Conservation (phyloP, 1,284 basidiomycete species). For the Tausonia pullulans region DNA sequence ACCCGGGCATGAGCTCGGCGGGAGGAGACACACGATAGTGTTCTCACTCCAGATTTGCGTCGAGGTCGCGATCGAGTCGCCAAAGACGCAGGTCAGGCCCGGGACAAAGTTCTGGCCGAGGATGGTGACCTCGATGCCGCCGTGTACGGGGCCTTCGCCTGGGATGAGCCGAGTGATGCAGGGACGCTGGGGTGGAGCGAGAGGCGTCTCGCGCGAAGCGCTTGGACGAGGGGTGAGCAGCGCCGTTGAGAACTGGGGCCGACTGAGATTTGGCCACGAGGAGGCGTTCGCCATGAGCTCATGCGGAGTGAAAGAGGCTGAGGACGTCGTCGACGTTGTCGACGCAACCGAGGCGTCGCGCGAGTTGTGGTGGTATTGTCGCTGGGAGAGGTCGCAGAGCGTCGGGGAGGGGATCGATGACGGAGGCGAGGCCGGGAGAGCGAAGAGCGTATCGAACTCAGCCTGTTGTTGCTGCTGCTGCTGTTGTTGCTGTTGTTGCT, state of each 20-base stretch:
- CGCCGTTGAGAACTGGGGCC: no score
- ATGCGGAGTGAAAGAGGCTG: neutral
- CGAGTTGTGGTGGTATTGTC: slow-evolving; percentile 18
- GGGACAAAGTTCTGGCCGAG: slow-evolving; percentile 73
- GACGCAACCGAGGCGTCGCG: neutral
- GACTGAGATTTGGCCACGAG: no score
- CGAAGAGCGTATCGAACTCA: slow-evolving; percentile 5
- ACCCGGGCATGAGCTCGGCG: slow-evolving; percentile 67
- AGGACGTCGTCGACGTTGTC: neutral
- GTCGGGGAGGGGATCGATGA: slow-evolving; percentile 13
- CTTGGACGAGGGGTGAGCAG: no score
- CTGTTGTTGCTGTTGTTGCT: no score
- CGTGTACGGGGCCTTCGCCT: slow-evolving; percentile 77
- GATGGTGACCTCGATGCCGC: slow-evolving; percentile 90
- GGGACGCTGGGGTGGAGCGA: slow-evolving; percentile 23
- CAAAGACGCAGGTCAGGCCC: slow-evolving; percentile 64
- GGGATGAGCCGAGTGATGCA: slow-evolving; percentile 59
- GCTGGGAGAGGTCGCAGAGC: slow-evolving; percentile 10
- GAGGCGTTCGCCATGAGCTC: no score
- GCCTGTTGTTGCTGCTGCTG: no score
- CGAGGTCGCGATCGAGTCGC: slow-evolving; percentile 65
- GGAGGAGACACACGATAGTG: slow-evolving; percentile 83
- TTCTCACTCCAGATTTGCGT: slow-evolving; percentile 89
- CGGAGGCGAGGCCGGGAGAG: slow-evolving; percentile 7
- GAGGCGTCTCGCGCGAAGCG: neutral